Base-by-base conservation (phyloP, 2,329 filamentous ascomycete genomes). In the Pseudogymnoascus sp. region DNA sequence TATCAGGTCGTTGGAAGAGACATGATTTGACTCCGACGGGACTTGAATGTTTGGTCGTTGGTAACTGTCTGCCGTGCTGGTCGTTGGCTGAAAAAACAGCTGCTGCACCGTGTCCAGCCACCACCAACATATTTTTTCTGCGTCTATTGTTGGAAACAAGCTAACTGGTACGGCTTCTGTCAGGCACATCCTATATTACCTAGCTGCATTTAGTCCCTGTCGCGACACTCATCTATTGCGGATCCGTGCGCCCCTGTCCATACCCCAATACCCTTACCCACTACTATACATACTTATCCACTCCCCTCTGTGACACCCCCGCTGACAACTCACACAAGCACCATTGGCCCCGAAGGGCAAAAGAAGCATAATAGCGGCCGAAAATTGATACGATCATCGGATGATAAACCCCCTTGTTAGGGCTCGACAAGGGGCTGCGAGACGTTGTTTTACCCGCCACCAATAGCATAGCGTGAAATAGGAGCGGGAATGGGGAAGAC, bases 91-190 rank as follows among this genome's bases (percentile, higher is more conserved):
- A 56, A 56, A 26, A 33, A 33, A 0, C 8, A 13, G 47, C 11
- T 33, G 26, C 7, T 56, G 21, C 42, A 47, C 8, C 11, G 2
- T 47, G 21, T 47, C 26, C 26, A 31, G 26, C 47, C 14, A 19
- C 14, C 26, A 13, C 10, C 14, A 29, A 13, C 24, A 11, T 33
- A n/a, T 4, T 6, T 56, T 16, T 29, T 53, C 8, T 19, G 14
- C 10, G 26, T 56, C 47, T 56, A 56, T 56, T 56, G 47, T 56
- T 56, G 47, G 47, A 56, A 56, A 26, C 26, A 56, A 56, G 47
- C 47, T 56, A 56, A 19, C 47, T 56, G 26, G 47, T 14, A 19
- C 47, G n/a, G 29, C 29, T 53, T 31, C 47, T 56, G 47, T 33
- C 47, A 56, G 47, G 47, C 7, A 53, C 47, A 31, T 53, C n/a